These are phyloP conservation scores for Penicillium atrosanguineum DNA, from an alignment of 495 filamentous ascomycete species.

Conservation along the genomic window DNA sequence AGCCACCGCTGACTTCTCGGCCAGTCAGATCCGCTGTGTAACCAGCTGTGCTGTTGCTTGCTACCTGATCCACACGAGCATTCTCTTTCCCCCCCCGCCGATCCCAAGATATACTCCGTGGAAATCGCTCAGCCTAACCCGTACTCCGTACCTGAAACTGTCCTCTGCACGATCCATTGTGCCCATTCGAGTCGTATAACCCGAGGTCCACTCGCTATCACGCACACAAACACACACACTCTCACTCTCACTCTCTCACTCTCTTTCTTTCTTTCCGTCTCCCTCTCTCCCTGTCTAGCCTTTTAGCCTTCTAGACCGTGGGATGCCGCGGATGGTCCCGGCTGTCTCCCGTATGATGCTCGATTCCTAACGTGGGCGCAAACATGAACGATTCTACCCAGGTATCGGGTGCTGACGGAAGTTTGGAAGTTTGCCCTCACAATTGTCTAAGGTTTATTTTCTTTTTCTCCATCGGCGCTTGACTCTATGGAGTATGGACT, in stretches of 20 bases:
- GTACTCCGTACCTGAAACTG: conserved; percentile 26
- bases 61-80: neutral
- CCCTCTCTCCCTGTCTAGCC: conserved; percentile 1
- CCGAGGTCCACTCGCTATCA: conserved; percentile 5
- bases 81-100: conserved; percentile 4
- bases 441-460: conserved; percentile 6
- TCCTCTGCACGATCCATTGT: conserved; percentile 20
- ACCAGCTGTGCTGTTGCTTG: neutral
- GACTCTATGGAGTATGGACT: conserved; percentile 2
- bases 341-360: neutral
- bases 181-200: conserved; percentile 4
- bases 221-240: too few species aligned
- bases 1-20: neutral
- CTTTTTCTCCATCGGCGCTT: conserved; percentile 1
- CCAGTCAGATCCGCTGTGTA: neutral
- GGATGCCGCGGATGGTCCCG: neutral
- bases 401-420: conserved; percentile 6
- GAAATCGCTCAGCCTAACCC: conserved; percentile 20
- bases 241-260: too few species aligned
- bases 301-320: too few species aligned
- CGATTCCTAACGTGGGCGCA: conserved; percentile 16
- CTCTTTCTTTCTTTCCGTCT: conserved; percentile 8
- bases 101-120: conserved; percentile 27
- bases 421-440: neutral
- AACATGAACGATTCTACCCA: neutral